phyloP scores from a whole-genome alignment of 176 grass and related monocot genomes.

The Rhynchospora pubera region DNA sequence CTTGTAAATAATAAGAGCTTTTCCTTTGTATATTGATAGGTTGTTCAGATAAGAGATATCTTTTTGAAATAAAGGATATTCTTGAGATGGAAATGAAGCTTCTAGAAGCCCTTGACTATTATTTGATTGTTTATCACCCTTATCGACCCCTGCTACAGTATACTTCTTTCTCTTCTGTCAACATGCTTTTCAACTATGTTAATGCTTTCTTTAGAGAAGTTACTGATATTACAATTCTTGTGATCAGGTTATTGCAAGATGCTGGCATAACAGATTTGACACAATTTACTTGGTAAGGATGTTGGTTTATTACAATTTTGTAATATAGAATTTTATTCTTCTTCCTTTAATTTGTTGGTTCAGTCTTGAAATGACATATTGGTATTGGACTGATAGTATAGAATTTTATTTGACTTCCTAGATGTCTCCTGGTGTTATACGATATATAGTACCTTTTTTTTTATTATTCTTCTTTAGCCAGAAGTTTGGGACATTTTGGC shows the following conservation, averaged over 20 bases:
- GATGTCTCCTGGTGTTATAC: not conserved
- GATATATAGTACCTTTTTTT: not conserved
- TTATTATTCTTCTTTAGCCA: not conserved
- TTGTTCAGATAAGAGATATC: constrained; percentile 71
- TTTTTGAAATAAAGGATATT: constrained; percentile 98
- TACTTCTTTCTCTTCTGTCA: constrained; percentile 23
- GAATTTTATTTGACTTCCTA: not conserved
- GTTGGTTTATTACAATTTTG: not conserved
- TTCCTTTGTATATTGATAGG: constrained; percentile 6
- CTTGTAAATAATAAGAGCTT: not conserved
- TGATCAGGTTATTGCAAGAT: constrained; percentile 81
- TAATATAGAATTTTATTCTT: not conserved
- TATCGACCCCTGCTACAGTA: constrained; percentile 96
- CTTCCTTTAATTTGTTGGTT: not conserved
- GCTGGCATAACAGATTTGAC: constrained; percentile 88
- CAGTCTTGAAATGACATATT: not conserved
- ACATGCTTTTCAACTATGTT: not conserved
- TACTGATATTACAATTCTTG: constrained; percentile 16
- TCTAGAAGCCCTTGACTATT: constrained; percentile 91
- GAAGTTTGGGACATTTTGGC: not conserved
- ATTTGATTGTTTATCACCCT: constrained; percentile 94
- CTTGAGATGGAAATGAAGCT: constrained; percentile 99
- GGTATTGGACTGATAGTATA: not conserved
- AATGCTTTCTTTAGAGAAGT: not conserved
- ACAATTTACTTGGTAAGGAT: constrained; percentile 65